Conservation (phyloP, 2,329 filamentous ascomycete species). For the Nemania diffusa region DNA sequence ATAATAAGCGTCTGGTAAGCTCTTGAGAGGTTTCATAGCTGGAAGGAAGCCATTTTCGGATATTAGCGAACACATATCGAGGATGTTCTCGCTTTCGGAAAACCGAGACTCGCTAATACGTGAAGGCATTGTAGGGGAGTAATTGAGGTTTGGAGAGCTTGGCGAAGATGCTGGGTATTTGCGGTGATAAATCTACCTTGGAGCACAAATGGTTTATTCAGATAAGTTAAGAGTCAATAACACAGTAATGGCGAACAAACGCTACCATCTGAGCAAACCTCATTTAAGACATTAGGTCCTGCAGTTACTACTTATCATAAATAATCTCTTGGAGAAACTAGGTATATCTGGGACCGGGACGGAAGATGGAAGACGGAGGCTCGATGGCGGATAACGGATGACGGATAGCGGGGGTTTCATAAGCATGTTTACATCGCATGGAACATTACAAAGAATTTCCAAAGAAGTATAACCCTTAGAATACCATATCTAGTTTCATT, state of each 20-base stretch:
- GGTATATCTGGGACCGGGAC: not conserved
- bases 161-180: not conserved
- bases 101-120: slow-evolving; percentile 2
- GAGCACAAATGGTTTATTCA: not conserved
- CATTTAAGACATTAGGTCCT: not conserved
- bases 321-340: not conserved
- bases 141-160: not conserved
- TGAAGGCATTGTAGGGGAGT: slow-evolving; percentile 19
- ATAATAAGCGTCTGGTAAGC: slow-evolving; percentile 71
- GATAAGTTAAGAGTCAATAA: not conserved
- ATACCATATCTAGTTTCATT: not conserved
- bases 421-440: not conserved
- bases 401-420: slow-evolving; percentile 12
- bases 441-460: not conserved
- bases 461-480: not conserved
- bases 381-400: slow-evolving; percentile 27
- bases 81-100: slow-evolving; percentile 32
- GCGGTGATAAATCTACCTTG: not conserved
- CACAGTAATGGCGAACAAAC: not conserved
- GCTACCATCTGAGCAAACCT: not conserved
- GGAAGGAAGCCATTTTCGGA: slow-evolving; percentile 71
- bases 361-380: slow-evolving; percentile 11
- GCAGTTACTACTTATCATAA: not conserved
- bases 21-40: slow-evolving; percentile 65
- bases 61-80: slow-evolving; percentile 62